A percentile compares a stretch with the other conserved stretches of the same genome.
Conservation (phyloP, 208 protist genomes). For the Hexamita inflata region DNA sequence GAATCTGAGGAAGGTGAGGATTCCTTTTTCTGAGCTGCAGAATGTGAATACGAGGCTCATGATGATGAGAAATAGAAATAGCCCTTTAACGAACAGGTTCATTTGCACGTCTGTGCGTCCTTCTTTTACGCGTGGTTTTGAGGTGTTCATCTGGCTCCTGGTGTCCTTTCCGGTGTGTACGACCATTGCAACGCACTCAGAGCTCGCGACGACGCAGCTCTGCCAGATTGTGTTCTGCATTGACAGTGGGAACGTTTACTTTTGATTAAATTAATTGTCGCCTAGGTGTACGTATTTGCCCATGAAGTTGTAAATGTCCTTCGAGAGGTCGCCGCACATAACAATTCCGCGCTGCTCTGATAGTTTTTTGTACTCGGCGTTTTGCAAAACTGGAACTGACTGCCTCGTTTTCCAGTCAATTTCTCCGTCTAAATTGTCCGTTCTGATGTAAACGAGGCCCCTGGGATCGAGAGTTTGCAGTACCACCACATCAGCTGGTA, state of each 20-base stretch:
- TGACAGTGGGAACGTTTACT: slow-evolving; percentile 50
- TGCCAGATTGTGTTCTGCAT: slow-evolving; percentile 88
- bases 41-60: slow-evolving; percentile 14
- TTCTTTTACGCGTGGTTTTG: slow-evolving; percentile 53
- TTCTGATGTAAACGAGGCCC: slow-evolving; percentile 51
- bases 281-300: slow-evolving; percentile 40
- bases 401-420: slow-evolving; percentile 86
- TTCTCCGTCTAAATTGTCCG: slow-evolving; percentile 94
- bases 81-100: slow-evolving; percentile 72
- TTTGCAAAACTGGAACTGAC: slow-evolving; percentile 51
- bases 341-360: not conserved
- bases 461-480: not conserved
- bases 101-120: slow-evolving; percentile 80
- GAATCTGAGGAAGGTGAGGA: slow-evolving; percentile 55
- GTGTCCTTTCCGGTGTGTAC: slow-evolving; percentile 81
- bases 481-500: slow-evolving; percentile 31
- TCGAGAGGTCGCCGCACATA: slow-evolving; percentile 35
- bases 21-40: not conserved
- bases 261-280: not conserved
- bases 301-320: slow-evolving; percentile 85
- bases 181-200: slow-evolving; percentile 56
- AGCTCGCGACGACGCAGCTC: slow-evolving; percentile 77
- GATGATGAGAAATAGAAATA: slow-evolving; percentile 44
- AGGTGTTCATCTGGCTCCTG: slow-evolving; percentile 75
- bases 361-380: slow-evolving; percentile 47